phyloP scores from a whole-genome alignment of 768 basidiomycete genomes.

The Auricularia cornea region DNA sequence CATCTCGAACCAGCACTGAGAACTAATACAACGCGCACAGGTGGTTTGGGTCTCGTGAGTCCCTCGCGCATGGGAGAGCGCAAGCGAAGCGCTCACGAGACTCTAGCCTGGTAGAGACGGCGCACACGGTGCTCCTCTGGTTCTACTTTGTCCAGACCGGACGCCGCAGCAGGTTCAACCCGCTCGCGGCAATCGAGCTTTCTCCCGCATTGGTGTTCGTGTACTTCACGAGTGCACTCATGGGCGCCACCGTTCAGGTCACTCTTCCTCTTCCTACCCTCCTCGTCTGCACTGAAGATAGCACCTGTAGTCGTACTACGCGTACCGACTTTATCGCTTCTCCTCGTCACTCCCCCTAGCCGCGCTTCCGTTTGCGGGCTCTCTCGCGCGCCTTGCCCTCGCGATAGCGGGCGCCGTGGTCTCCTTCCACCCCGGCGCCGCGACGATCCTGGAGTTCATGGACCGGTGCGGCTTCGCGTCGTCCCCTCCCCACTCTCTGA shows the following conservation, averaged over 20 bases:
- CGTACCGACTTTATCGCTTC: not conserved
- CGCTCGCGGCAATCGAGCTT: not conserved
- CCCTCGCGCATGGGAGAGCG: not conserved
- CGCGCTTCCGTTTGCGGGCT: not conserved
- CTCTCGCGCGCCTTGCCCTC: not conserved
- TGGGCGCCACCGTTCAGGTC: not conserved
- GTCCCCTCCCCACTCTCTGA: no score
- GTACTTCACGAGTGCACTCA: not conserved
- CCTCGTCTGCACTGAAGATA: not conserved
- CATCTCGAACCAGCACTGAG: no score
- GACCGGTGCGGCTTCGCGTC: no score
- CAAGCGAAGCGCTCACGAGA: no score
- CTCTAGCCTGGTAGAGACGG: not conserved
- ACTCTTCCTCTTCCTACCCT: not conserved
- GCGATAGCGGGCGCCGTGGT: not conserved
- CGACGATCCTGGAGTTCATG: not conserved
- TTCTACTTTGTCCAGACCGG: not conserved
- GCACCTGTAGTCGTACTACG: not conserved
- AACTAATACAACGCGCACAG: not conserved
- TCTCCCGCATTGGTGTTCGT: not conserved
- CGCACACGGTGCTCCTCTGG: not conserved
- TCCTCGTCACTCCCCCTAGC: not conserved
- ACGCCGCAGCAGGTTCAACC: not conserved
- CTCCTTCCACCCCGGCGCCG: not conserved
- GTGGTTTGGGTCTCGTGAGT: not conserved